Evolutionary conservation across 176 grass and related monocot genomes (phyloP).

Genomic region (Urochloa ruziziensis): DNA sequence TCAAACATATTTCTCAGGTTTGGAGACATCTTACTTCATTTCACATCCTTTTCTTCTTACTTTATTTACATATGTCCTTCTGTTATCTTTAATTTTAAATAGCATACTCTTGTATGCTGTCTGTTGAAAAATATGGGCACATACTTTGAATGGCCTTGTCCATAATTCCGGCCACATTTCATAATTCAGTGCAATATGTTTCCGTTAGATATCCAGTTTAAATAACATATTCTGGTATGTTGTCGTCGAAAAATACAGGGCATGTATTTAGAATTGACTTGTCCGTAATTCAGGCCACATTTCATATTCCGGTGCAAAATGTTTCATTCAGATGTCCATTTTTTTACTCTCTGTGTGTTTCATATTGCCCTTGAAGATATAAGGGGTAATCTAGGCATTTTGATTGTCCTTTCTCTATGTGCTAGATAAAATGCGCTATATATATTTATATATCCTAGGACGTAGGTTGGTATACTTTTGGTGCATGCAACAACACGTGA

Average conservation of each 20-base stretch:
- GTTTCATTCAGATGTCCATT: not conserved
- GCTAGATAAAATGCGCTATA: not conserved
- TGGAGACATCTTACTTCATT: constrained; percentile 27
- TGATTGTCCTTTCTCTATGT: not conserved
- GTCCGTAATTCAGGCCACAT: too few relatives aligned
- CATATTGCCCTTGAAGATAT: not conserved
- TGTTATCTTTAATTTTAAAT: not conserved
- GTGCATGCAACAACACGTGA: not conserved
- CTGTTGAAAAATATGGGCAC: not conserved
- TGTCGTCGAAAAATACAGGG: too few relatives aligned
- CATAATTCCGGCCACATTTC: not conserved
- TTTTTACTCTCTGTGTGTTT: not conserved
- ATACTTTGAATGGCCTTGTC: not conserved
- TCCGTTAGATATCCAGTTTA: too few relatives aligned
- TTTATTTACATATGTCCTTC: not conserved
- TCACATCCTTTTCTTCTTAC: constrained; percentile 19
- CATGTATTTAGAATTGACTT: too few relatives aligned
- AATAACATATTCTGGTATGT: too few relatives aligned
- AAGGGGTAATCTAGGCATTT: not conserved
- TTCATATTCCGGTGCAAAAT: too few relatives aligned
- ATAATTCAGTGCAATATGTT: not conserved
- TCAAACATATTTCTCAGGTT: constrained; percentile 87
- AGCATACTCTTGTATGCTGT: not conserved
- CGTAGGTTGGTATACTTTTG: too few relatives aligned
- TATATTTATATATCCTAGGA: too few relatives aligned